Conservation (phyloP, 306 rosid genomes). For the Rosa multiflora region DNA sequence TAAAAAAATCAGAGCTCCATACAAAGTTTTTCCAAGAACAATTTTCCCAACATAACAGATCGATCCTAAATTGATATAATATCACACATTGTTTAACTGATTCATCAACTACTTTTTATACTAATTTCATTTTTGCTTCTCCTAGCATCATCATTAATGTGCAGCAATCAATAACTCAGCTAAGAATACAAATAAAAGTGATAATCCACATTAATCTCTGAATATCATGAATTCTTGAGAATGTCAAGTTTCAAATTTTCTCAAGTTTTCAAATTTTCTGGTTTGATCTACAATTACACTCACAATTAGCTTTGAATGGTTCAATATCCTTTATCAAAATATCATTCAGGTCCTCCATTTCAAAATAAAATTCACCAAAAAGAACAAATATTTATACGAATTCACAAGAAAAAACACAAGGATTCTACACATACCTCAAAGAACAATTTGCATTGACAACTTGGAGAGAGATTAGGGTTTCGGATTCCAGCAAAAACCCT, state of each 20-base stretch:
- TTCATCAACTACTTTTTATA: not conserved
- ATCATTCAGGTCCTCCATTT: not conserved
- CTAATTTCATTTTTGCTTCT: not conserved
- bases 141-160: not conserved
- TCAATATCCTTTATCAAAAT: not conserved
- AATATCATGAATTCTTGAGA: not conserved
- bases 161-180: not conserved
- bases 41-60: not conserved
- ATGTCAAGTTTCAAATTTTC: not conserved
- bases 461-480: not conserved
- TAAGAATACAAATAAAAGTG: not conserved
- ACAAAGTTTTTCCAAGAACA: not conserved
- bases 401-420: not conserved
- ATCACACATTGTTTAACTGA: not conserved
- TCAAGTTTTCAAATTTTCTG: not conserved
- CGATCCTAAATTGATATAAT: not conserved
- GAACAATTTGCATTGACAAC: not conserved
- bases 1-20: not conserved
- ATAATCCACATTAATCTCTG: not conserved
- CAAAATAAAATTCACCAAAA: not conserved
- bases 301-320: not conserved
- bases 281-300: not conserved
- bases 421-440: not conserved
- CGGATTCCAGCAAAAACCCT: conserved; percentile 7
- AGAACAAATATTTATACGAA: not conserved